Evolutionary conservation across 495 filamentous ascomycete genomes (phyloP).

Genomic region (Melanomma pulvis-pyrius): DNA sequence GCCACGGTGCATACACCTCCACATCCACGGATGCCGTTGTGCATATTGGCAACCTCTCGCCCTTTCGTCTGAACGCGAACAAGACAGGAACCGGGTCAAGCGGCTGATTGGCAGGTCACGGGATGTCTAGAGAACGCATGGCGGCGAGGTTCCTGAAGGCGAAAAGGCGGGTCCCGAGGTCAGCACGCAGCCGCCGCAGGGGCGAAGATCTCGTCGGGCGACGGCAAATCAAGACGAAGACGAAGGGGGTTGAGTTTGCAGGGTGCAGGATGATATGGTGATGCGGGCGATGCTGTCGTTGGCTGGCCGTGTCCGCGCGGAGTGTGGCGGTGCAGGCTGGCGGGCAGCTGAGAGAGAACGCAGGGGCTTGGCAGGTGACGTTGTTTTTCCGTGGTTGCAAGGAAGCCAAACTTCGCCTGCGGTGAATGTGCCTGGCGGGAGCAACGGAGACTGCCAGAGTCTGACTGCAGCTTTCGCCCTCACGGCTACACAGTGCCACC

Average conservation of each 20-base stretch:
- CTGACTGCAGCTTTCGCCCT: background rate
- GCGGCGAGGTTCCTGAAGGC: background rate
- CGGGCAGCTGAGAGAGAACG: background rate
- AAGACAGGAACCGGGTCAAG: background rate
- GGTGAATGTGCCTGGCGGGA: slow-evolving; percentile 4
- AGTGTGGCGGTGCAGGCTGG: background rate
- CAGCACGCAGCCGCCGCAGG: slow-evolving; percentile 34
- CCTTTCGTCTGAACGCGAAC: background rate
- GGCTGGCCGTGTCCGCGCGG: slow-evolving; percentile 11
- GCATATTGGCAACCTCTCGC: too few relatives aligned
- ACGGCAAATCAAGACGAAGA: slow-evolving; percentile 7
- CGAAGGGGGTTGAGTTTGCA: background rate
- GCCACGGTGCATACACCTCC: background rate
- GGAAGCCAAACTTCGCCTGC: slow-evolving; percentile 15
- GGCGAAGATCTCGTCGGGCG: slow-evolving; percentile 6
- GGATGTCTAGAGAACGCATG: background rate
- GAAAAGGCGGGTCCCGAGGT: slow-evolving; percentile 10
- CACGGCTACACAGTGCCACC: background rate
- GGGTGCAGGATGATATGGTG: background rate
- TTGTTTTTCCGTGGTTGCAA: background rate
- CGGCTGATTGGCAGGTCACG: background rate
- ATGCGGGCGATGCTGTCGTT: background rate
- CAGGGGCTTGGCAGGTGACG: slow-evolving; percentile 9
- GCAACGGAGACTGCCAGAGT: too few relatives aligned
- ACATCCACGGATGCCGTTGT: too few relatives aligned